Evolutionary conservation across 345 rosid species (phyloP), one percentile per base, ranked within the genome.

Genomic region (Erucastrum elatum): DNA sequence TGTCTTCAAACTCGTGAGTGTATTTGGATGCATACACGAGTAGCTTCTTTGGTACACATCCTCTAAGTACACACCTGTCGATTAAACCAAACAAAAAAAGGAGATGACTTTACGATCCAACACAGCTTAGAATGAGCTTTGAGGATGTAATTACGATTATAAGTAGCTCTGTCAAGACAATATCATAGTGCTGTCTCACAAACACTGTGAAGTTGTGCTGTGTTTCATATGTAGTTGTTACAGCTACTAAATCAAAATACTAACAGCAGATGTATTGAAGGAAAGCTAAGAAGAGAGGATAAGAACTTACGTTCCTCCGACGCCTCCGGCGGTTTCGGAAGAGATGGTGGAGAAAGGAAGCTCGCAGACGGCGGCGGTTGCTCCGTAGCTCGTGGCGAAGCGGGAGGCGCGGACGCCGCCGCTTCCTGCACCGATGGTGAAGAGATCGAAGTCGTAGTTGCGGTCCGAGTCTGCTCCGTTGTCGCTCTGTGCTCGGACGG

Each of bases 391-490:
- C 68, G 98, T 81, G 4, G 97, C 93, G 67, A 92, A 92, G 41
- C 97, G 97, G 39, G 97, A 91, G 46, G 97, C 98, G 6, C 98
- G 97, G 80, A 94, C 97, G 11, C 97, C 97, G 37, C 97, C 98
- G 69, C 97, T 92, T 1, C 97, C 98, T 4, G 97, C 98, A 67
- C 97, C 98, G 59, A 94, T 85, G 33, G 98, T 94, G 85, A 94
- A 94, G 75, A 94, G 95, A 84, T 92, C 98, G 74, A 88, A 94
- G 79, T 94, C 97, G 79, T 87, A 94, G 67, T 75, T 85, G 63
- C 84, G 87, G 4, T 83, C 51, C 4, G 85, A 58, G 13, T 92
- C 93, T 3, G 91, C 86, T 62, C 94, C 97, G 49, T 92, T 90
- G 0, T 75, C 88, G 72, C 79, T 80, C 59, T 74, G 86, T 5